phyloP scores from a whole-genome alignment of 768 basidiomycete genomes.

The Xerocomus brunneocitrinus region DNA sequence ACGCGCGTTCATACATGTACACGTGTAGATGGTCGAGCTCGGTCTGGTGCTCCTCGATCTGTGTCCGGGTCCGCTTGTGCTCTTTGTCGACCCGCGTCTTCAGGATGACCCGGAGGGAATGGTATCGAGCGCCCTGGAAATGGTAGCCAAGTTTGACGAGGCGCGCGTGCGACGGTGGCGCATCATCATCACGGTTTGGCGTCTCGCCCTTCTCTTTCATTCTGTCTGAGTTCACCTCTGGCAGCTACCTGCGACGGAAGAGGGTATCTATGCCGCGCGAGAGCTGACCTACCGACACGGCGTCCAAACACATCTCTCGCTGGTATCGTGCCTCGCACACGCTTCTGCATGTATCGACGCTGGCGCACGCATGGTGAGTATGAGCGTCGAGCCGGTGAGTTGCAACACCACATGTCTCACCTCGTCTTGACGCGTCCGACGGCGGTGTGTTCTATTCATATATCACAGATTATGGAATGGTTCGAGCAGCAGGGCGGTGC shows the following conservation, averaged over 20 bases:
- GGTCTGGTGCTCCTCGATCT: constrained; percentile 41
- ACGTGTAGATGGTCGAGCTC: constrained; percentile 47
- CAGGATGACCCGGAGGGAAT: constrained; percentile 36
- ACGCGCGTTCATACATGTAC: neutral
- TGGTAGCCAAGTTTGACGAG: constrained; percentile 39
- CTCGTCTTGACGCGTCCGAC: neutral
- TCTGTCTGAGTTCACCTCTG: neutral
- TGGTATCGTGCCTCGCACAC: constrained; percentile 53
- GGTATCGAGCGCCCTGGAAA: constrained; percentile 37
- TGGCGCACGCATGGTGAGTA: constrained; percentile 43
- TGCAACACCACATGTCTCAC: neutral
- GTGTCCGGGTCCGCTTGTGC: constrained; percentile 45
- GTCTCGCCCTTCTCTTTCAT: neutral
- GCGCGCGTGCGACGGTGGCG: constrained; percentile 36
- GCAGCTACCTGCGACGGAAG: constrained; percentile 56
- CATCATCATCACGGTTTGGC: constrained; percentile 46
- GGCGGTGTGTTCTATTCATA: neutral
- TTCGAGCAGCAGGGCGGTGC: constrained; percentile 33
- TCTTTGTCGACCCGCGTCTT: constrained; percentile 49
- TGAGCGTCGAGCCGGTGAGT: constrained; percentile 48
- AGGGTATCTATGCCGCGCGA: constrained; percentile 46
- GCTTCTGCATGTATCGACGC: constrained; percentile 54
- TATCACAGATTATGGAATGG: constrained; percentile 37
- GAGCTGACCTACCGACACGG: constrained; percentile 34
- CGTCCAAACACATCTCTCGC: constrained; percentile 48